Evolutionary conservation across 805 yeast genomes (phyloP), one percentile per base, ranked within the genome.

Genomic region (Candida nitratophila): DNA sequence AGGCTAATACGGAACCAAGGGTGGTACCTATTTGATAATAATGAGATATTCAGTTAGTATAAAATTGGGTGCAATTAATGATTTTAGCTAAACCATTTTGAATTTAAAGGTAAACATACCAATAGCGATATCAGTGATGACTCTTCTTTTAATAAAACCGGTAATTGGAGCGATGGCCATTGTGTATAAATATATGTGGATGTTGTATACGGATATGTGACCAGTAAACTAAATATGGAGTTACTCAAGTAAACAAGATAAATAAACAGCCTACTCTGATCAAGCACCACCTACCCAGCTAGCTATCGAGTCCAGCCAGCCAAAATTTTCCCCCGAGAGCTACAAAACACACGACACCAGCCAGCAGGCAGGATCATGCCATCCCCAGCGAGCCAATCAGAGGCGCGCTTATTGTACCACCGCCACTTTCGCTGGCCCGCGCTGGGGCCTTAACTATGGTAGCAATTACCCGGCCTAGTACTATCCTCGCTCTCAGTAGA

Each of bases 111-210:
- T 24, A 24, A 30, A 76, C 68, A 79, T 74, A 48, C 93, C 95
- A 51, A 83, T 67, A 55, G 79, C 51, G 64, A 90, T 79, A 60
- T 90, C 96, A 54, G 84, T 77, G 62, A 82, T 73, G 66, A 86
- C 78, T 70, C 81, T 85, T 74, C 79, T 86, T 71, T 79, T 86
- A 54, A 90, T 76, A 50, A 83, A 71, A 54, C 96, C 96, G 44
- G 82, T 77, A 60, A 90, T 87, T 59, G 95, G 93, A 61, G 91
- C 86, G 61, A 86, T 74, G 65, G 89, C 83, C 84, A 81, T 84
- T 45, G 63, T 48, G 39, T 42, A 37, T 42, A 35, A 43, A 26
- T 47, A 43, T 46, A 32, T 41, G 38, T 41, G 27, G 27, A 22
- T 21, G n/a, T 20, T 12, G 15, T 17, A 17, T 22, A 26, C 15